Base-by-base conservation (phyloP, 176 grass and related monocot genomes). In the Carex parvula region DNA sequence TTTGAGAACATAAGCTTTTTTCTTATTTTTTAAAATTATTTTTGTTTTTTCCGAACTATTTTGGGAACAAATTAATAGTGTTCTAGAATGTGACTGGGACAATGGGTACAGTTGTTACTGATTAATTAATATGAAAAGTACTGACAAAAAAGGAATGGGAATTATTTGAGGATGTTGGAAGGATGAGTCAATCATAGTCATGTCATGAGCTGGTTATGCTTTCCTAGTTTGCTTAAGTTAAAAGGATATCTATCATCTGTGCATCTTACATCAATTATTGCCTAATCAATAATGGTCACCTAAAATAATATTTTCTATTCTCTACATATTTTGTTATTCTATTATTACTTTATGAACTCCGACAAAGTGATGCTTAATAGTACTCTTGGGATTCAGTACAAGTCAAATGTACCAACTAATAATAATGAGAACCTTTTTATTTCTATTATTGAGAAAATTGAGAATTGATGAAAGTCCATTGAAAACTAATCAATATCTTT, bases 221-320 rank as follows among this genome's bases (percentile, higher is more conserved):
- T 56, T 50, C 15, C 73, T n/a, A 50, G 46, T 50, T 50, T 50
- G 46, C 46, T 12, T 73, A 24, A 52, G 14, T 46, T 50, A 79
- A 58, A 60, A 80, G 55, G 54, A 9, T n/a, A 61, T 80, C 17
- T n/a, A 42, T 80, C 78, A 80, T 41, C 16, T 42, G 1, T 46
- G 22, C 20, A 52, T 33, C 30, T 37, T 61, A 3, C 46, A 1
- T 13, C 80, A 83, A 83, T 83, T 83, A 83, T 83, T 83, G 46
- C 64, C 37, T 83, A 83, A 83, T 83, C 8, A 83, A 81, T 63
- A 82, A 80, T 63, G 61, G 42, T 64, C 60, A 42, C 30, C 50
- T 21, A 52, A 30, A 82, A 17, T 29, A 82, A 29, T 3, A 35
- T 5, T 39, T 39, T 39, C 4, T 39, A 5, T 39, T 39, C 5